Evolutionary conservation across 2,329 filamentous ascomycete genomes (phyloP), one percentile per base, ranked within the genome.

Genomic region (Seiridium unicorne): DNA sequence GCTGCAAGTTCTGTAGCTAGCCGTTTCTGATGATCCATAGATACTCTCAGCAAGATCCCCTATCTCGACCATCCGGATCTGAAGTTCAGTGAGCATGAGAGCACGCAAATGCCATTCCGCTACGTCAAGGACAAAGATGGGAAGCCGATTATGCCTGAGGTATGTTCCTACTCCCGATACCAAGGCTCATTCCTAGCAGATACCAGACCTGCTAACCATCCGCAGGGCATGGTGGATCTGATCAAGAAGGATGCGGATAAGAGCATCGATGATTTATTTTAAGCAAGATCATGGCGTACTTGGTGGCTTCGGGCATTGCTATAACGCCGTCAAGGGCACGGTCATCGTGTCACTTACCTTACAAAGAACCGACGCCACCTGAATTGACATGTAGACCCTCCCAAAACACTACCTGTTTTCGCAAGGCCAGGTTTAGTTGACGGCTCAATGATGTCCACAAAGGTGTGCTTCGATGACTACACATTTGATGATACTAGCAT

Each of bases 61-160:
- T 97, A 95, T 72, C 75, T 95, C 40, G 93, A 98, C 73, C 88
- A 91, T 70, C 95, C 95, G 0, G 94, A 98, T 72, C 84, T 99
- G 71, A 89, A 89, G 71, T 89, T 98, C 74, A 92, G 91, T 73
- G 89, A 95, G 72, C 89, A 96, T 70, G 95, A 99, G 78, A 95
- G 91, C 73, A 97, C 93, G 0, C 84, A 97, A 75, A 98, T 99
- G 95, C 95, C 95, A 1, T 99, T 99, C 76, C 91, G 95, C 66
- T 99, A 99, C 72, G 93, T 99, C 55, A 89, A 85, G 71, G 88
- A 84, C 56, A 78, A 85, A 9, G 80, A 91, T 60, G 92, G 90
- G 49, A 81, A 91, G 66, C 92, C 93, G 1, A 88, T 97, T 61
- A 97, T 99, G 93, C 95, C 95, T 31, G 84, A 91, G 79, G 93